Conservation (phyloP, 805 yeast species). For the Diddensiella santjacobensis region DNA sequence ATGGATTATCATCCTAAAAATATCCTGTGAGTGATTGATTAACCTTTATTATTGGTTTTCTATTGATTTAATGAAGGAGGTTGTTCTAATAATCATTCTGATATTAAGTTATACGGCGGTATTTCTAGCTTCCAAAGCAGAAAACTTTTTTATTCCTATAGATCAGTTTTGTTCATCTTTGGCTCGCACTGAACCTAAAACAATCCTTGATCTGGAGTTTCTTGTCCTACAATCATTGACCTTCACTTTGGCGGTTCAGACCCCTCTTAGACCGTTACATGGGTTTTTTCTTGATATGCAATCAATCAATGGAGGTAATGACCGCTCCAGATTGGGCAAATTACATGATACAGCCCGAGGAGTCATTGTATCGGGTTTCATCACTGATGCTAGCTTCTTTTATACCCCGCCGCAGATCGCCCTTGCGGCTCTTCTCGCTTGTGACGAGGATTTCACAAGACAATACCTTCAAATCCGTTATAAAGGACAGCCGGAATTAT, state of each 20-base stretch:
- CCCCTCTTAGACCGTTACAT: conserved; percentile 83
- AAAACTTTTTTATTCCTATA: conserved; percentile 83
- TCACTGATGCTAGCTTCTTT: conserved; percentile 71
- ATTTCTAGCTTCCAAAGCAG: conserved; percentile 89
- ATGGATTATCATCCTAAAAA: conserved; percentile 87
- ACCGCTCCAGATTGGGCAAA: conserved; percentile 54
- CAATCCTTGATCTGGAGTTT: conserved; percentile 76
- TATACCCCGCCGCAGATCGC: conserved; percentile 97
- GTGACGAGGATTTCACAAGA: conserved; percentile 33
- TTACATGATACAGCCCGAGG: conserved; percentile 68
- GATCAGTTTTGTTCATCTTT: conserved; percentile 71
- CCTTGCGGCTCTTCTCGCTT: conserved; percentile 71
- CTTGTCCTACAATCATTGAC: conserved; percentile 64
- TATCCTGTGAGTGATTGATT: conserved; percentile 45
- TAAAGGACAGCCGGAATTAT: conserved; percentile 10
- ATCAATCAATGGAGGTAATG: conserved; percentile 44
- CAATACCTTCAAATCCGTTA: conserved; percentile 13
- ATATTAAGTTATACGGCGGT: conserved; percentile 57
- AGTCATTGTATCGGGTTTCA: conserved; percentile 60
- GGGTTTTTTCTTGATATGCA: conserved; percentile 94
- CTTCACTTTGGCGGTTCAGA: conserved; percentile 82
- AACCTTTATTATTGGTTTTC: too few species aligned
- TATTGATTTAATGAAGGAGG: neutral
- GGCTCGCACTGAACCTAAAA: conserved; percentile 59
- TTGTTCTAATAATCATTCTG: too few species aligned